phyloP scores from a whole-genome alignment of 768 basidiomycete species.

The Lentinula boryana region DNA sequence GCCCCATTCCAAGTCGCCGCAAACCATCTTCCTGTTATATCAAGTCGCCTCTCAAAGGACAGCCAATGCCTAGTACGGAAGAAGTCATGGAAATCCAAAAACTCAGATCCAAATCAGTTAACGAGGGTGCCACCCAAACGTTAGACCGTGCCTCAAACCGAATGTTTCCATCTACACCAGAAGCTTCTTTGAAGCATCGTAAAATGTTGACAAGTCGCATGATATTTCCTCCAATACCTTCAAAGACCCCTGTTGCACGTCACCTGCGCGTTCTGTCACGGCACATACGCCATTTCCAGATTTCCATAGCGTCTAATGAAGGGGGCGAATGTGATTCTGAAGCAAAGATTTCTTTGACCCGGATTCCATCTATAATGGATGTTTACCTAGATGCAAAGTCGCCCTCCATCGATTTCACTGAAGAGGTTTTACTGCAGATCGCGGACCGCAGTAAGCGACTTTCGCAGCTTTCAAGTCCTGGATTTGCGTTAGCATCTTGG shows the following conservation, averaged over 20 bases:
- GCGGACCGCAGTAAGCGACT: conserved; percentile 14
- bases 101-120: neutral
- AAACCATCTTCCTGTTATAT: neutral
- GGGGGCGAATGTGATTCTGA: neutral
- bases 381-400: conserved; percentile 37
- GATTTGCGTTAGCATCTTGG: conserved; percentile 1
- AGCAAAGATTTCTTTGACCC: conserved; percentile 4
- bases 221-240: neutral
- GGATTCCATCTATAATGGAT: conserved; percentile 38
- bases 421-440: conserved; percentile 23
- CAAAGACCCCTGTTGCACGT: neutral
- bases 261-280: neutral
- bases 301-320: neutral
- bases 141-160: neutral
- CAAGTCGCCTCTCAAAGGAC: neutral
- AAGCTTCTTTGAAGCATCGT: neutral
- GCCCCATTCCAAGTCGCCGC: neutral
- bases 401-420: conserved; percentile 19
- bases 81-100: neutral
- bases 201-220: neutral
- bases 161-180: neutral
- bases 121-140: neutral
- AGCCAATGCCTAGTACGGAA: neutral
- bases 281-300: neutral
- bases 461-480: neutral